Conservation (phyloP, 148 eudicot genomes). For the Rheum nobile region DNA sequence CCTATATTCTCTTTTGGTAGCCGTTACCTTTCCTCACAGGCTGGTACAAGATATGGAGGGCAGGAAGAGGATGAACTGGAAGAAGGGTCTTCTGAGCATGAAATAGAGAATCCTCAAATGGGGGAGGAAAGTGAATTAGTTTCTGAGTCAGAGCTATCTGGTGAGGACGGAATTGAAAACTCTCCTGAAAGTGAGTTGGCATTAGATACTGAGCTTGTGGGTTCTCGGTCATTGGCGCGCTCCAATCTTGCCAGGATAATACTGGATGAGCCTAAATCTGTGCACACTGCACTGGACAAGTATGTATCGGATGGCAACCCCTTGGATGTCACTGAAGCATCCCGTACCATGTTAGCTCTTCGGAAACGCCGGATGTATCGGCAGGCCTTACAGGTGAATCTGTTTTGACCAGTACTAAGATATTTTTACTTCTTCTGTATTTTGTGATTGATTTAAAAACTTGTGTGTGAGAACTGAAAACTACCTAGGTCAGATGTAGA, state of each 20-base stretch:
- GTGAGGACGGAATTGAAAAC: constrained; percentile 22
- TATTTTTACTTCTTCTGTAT: not conserved
- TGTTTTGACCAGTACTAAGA: not conserved
- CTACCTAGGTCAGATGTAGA: not conserved
- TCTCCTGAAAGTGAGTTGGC: constrained; percentile 30
- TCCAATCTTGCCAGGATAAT: constrained; percentile 27
- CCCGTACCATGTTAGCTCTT: constrained; percentile 22
- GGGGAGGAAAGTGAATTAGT: constrained; percentile 18
- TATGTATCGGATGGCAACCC: constrained; percentile 47
- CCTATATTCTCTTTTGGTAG: not conserved
- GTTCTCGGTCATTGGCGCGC: constrained; percentile 6
- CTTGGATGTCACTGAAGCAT: constrained; percentile 19
- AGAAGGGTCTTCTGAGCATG: constrained; percentile 85
- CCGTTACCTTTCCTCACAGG: constrained; percentile 11
- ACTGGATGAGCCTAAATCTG: constrained; percentile 22
- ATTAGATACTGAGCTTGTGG: constrained; percentile 23
- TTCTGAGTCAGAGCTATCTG: constrained; percentile 40
- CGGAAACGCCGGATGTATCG: constrained; percentile 36
- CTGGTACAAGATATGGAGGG: constrained; percentile 11
- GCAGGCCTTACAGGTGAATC: constrained; percentile 72
- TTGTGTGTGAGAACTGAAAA: not conserved
- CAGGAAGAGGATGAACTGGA: constrained; percentile 32
- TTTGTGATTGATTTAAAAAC: not conserved
- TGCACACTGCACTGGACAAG: constrained; percentile 36
- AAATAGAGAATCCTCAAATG: constrained; percentile 12